Base-by-base conservation (phyloP, 2,329 filamentous ascomycete genomes). In the Cryphonectria radicalis region DNA sequence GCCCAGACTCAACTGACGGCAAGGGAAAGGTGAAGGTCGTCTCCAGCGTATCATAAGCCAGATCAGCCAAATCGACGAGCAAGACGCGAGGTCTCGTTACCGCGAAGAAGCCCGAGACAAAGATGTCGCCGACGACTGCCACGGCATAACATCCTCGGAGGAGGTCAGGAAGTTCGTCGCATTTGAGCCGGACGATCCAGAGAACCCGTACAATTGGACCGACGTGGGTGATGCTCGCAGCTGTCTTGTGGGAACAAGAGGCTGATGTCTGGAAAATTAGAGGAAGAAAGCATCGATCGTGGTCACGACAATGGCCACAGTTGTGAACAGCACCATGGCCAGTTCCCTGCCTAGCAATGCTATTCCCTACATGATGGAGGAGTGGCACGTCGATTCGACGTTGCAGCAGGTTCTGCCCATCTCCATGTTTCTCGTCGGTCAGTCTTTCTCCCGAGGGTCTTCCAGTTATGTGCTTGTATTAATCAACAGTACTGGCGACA, bases 311-410 rank as follows among this genome's bases (percentile, higher is more conserved):
- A 88, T 89, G 80, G 77, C 87, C 73, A 84, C 86, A 68, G 89
- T 92, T 60, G 83, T 92, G 77, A 93, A 93, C 78, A 89, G 87
- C 37, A 92, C 91, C 13, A 88, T 93, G 80, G 88, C 87, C 1
- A 91, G 88, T 59, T 84, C 89, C 0, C 82, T 93, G 6, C 89
- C 91, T 1, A 88, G 89, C 69, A 91, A 91, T 78, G 88, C 89
- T 19, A 84, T 89, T 2, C 83, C 86, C 2, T 86, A 84, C 67
- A 90, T 92, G 63, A 81, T 85, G 3, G 77, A 80, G 3, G 83
- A 90, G 74, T 93, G 90, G 80, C 77, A 83, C 67, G 80, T 92
- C 70, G 85, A 84, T 0, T 84, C 83, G 2, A 73, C 81, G 42
- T 77, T 79, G 22, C 83, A 87, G 68, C 77, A 77, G 63, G 84